Conservation (phyloP, 345 rosid genomes). For the Aethionema arabicum region DNA sequence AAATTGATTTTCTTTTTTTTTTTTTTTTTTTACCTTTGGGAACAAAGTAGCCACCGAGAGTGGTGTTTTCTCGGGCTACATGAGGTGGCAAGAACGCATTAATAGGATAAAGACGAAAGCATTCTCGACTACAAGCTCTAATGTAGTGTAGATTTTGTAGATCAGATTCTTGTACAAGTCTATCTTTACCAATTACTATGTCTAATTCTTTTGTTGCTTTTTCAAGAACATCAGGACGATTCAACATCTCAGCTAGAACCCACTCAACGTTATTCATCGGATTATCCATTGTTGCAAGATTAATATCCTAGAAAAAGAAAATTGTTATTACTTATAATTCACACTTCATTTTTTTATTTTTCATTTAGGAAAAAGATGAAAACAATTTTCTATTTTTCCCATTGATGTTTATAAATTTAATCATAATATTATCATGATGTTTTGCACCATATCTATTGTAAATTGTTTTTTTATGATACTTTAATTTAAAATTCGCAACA, state of each 20-base stretch:
- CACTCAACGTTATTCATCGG: conserved; percentile 40
- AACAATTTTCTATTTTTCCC: neutral
- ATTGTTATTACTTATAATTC: neutral
- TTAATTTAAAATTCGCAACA: too few species aligned
- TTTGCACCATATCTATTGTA: too few species aligned
- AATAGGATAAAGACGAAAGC: conserved; percentile 36
- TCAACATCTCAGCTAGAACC: conserved; percentile 42
- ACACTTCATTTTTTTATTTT: too few species aligned
- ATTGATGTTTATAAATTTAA: too few species aligned
- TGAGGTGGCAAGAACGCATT: conserved; percentile 34
- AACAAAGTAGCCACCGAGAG: conserved; percentile 35
- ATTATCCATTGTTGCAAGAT: conserved; percentile 22
- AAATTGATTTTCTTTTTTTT: neutral
- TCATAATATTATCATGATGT: too few species aligned
- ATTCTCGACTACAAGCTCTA: conserved; percentile 33
- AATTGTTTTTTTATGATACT: too few species aligned
- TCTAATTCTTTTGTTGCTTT: conserved; percentile 35
- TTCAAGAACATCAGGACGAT: conserved; percentile 29
- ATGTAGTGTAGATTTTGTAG: conserved; percentile 35
- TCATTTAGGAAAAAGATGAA: neutral
- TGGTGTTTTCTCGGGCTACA: conserved; percentile 34
- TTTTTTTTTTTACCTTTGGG: conserved; percentile 31
- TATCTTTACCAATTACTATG: conserved; percentile 35
- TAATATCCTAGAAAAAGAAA: conserved; percentile 11
- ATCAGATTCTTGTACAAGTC: conserved; percentile 41